Base-by-base conservation (phyloP, 2,329 filamentous ascomycete genomes). In the Zasmidium citrigriseum region DNA sequence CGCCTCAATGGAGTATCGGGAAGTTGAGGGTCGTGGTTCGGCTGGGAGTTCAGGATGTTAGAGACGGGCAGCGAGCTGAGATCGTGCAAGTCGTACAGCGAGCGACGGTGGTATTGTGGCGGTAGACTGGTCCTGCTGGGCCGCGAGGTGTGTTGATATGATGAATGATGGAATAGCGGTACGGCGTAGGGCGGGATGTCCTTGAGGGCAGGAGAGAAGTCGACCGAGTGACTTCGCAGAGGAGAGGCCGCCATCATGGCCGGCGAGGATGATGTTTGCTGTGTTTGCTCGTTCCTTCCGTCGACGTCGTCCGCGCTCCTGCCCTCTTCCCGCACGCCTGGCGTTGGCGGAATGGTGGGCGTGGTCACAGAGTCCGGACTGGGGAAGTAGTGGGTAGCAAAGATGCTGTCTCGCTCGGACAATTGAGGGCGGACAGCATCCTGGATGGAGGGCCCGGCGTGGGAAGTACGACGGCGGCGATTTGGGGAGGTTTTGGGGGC, bases 361-460 rank as follows among this genome's bases (percentile, higher is more conserved):
- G 68, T 73, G 58, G 72, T 67, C 56, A 69, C 70, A 63, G 80
- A 78, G 67, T 75, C 81, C 61, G 81, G 80, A 54, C 80, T 78
- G 59, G 78, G 76, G 1, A 82, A 73, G 70, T 86, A 87, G 64
- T 84, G 83, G 29, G 84, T 86, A 53, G 84, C 83, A 68, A 86
- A 86, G 70, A 87, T 86, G 72, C 81, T 84, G 71, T 87, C 84
- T 66, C 84, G 76, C 72, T 87, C 84, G 23, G 83, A 84, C 62
- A 86, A 75, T 73, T 83, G 83, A 49, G 83, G 82, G 25, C 68
- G 70, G 60, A 76, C 73, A 47, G 63, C 70, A 73, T 73, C 58
- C 44, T 69, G 67, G 24, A 66, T 22, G 9, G 61, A 23, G 24
- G 52, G 52, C 22, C 44, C 46, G 29, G 58, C 21, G 38, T 48